phyloP scores from a whole-genome alignment of 2,329 filamentous ascomycete genomes.

The Torrubiella hemipterigena region DNA sequence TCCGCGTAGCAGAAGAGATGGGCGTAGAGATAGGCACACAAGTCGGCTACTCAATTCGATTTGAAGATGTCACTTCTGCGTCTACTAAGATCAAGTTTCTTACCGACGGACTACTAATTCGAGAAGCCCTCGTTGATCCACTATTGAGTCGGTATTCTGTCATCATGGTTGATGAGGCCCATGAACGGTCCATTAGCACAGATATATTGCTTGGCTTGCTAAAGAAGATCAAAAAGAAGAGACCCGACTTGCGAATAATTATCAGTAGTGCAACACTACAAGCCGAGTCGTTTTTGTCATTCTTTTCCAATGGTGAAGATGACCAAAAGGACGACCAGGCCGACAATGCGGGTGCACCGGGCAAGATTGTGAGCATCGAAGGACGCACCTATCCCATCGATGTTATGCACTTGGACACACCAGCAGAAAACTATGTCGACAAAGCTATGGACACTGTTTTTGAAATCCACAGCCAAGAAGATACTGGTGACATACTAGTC shows the following conservation, averaged over 20 bases:
- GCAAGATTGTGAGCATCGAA: conserved; percentile 66
- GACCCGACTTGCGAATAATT: conserved; percentile 74
- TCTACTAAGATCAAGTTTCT: conserved; percentile 87
- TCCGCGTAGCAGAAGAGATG: conserved; percentile 81
- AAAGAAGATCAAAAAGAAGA: conserved; percentile 75
- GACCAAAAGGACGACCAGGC: conserved; percentile 12
- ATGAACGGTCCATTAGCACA: conserved; percentile 85
- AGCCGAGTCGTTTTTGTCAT: conserved; percentile 71
- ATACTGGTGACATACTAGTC: conserved; percentile 75
- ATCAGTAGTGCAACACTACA: conserved; percentile 91
- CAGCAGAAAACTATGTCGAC: conserved; percentile 79
- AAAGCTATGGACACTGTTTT: conserved; percentile 72
- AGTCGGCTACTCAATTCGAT: conserved; percentile 82
- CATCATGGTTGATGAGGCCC: conserved; percentile 96
- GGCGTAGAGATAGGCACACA: conserved; percentile 79
- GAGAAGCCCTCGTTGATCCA: conserved; percentile 89
- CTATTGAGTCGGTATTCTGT: conserved; percentile 83
- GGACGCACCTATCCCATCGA: conserved; percentile 85
- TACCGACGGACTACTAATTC: conserved; percentile 81
- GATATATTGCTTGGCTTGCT: conserved; percentile 87
- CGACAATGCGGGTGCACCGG: conserved; percentile 17
- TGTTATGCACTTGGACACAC: conserved; percentile 64
- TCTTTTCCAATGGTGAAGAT: conserved; percentile 47
- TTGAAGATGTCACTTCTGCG: conserved; percentile 84
- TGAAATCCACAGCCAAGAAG: conserved; percentile 73